These are phyloP conservation scores for Golubevia pallescens DNA, from an alignment of 1,284 basidiomycete genomes.

Conservation along the genomic window DNA sequence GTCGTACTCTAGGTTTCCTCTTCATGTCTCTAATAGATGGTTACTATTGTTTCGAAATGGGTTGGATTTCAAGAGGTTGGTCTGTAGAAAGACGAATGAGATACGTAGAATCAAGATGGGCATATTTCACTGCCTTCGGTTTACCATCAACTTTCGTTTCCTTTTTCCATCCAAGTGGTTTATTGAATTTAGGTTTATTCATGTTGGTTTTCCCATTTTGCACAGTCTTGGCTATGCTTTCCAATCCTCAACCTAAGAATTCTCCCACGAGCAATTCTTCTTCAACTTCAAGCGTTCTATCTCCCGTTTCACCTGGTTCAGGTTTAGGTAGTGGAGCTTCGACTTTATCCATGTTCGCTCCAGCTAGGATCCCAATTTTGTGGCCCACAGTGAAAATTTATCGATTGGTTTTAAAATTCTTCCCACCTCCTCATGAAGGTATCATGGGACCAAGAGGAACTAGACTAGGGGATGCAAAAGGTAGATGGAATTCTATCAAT, in stretches of 20 bases:
- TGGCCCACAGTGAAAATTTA: conserved; percentile 43
- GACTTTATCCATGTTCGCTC: conserved; percentile 36
- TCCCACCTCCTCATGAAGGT: conserved; percentile 6
- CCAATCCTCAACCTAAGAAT: conserved; percentile 42
- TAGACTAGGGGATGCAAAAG: background rate
- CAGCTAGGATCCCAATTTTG: conserved; percentile 53
- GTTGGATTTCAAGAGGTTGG: conserved; percentile 55
- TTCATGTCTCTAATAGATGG: conserved; percentile 58
- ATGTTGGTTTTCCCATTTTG: conserved; percentile 61
- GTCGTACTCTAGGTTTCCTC: conserved; percentile 39
- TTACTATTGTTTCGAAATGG: conserved; percentile 63
- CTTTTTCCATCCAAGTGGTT: conserved; percentile 58
- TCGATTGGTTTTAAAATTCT: conserved; percentile 7
- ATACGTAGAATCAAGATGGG: conserved; percentile 59
- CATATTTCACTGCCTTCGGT: conserved; percentile 60
- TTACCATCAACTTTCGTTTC: conserved; percentile 54
- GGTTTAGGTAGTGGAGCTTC: conserved; percentile 10
- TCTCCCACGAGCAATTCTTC: background rate
- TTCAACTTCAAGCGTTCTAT: conserved; percentile 6
- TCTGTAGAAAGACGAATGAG: conserved; percentile 41
- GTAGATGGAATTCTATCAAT: background rate
- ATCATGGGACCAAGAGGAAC: background rate
- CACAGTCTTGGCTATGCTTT: conserved; percentile 53
- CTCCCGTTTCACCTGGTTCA: conserved; percentile 14
- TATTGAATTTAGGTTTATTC: conserved; percentile 61